Evolutionary conservation across 192 early-diverging fungal genomes (phyloP), one percentile per base, ranked within the genome.

Genomic region (Backusella psychrophila): DNA sequence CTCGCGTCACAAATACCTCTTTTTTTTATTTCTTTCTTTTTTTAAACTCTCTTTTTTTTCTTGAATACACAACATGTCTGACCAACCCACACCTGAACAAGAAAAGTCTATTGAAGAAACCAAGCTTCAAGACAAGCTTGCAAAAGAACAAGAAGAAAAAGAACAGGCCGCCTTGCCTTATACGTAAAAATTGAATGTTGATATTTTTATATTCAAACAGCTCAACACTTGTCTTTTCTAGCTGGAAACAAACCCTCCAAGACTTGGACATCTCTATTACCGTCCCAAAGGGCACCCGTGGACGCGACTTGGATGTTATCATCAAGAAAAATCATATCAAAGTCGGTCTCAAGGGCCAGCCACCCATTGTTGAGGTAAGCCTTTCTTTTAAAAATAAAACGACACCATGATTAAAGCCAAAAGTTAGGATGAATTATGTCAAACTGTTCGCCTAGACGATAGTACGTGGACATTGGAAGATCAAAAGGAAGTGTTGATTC

Each of bases 191-290:
- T 44, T 79, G 52, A 56, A 72, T 59, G 21, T 19, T 6, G 4
- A 23, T n/a, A 44, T 2, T 33, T 33, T 33, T 31, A 31, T 1
- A 67, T 23, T 6, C 38, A 21, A 53, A 26, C 19, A 39, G 1
- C 29, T 23, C 7, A 14, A 39, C 34, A 42, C 7, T 38, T 7
- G 38, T 63, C 3, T 26, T 71, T 56, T 21, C 2, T 33, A 83
- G 80, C 34, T 97, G 94, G 94, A 90, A 84, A 52, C 96, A 97
- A 81, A 94, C 93, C 4, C 84, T 97, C 72, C 84, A 85, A 53
- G 96, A 97, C 34, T 91, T 97, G n/a, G 93, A 93, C 74, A 41
- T 97, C 9, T 85, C 87, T 0, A 80, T 95, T 33, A 81, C 90
- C 14, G 86, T 97, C 14, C 91, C 93, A 35, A 86, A 88, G 33